phyloP scores from a whole-genome alignment of 371 early-diverging fungal species.

The Mortierella sp. region DNA sequence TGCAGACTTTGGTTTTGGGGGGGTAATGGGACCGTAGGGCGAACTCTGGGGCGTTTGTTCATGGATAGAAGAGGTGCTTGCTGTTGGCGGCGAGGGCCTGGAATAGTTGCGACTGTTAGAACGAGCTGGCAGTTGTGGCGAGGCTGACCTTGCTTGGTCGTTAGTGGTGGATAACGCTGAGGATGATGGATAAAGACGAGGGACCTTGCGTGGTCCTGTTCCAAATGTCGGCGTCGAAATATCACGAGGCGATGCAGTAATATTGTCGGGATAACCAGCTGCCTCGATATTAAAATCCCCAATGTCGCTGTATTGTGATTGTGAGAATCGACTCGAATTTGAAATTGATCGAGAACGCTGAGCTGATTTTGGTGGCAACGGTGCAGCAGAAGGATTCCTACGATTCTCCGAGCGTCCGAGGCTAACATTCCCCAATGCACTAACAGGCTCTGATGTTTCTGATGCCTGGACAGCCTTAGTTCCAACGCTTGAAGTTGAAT shows the following conservation, averaged over 20 bases:
- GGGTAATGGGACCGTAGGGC: constrained; percentile 20
- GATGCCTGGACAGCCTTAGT: not conserved
- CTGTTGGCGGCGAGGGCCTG: constrained; percentile 10
- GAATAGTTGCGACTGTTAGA: constrained; percentile 42
- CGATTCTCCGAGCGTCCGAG: constrained; percentile 38
- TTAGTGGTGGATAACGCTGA: constrained; percentile 12
- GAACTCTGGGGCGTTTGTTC: constrained; percentile 17
- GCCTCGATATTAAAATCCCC: constrained; percentile 8
- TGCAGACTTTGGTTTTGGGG: constrained; percentile 35
- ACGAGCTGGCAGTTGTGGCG: constrained; percentile 41
- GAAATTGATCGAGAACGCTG: constrained; percentile 53
- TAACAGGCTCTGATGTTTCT: not conserved
- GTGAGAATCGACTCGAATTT: constrained; percentile 18
- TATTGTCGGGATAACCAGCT: not conserved
- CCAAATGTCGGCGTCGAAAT: constrained; percentile 30
- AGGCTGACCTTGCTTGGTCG: constrained; percentile 17
- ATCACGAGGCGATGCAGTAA: constrained; percentile 20
- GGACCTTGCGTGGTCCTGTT: constrained; percentile 22
- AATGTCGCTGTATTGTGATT: constrained; percentile 10
- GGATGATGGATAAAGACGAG: constrained; percentile 33
- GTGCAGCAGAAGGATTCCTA: constrained; percentile 28
- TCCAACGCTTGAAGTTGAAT: not conserved
- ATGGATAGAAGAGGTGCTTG: not conserved
- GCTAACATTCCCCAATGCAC: not conserved
- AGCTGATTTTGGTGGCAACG: constrained; percentile 51